Evolutionary conservation across 768 basidiomycete genomes (phyloP).

Genomic region (Tricholoma flavovirens): DNA sequence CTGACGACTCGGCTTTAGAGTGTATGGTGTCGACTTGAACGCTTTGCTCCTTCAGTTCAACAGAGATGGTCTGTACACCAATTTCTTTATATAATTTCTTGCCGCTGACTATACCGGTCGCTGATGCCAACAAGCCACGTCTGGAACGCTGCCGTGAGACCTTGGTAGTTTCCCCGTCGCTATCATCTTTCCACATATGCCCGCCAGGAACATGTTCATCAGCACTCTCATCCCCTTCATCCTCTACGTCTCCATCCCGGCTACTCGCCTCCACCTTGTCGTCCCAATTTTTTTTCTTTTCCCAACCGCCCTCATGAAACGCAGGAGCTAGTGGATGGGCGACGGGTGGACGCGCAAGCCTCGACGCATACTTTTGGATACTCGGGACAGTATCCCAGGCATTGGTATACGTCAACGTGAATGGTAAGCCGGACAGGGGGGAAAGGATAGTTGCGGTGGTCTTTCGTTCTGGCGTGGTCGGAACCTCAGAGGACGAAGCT

Average conservation of each 20-base stretch:
- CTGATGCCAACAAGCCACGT: constrained; percentile 31
- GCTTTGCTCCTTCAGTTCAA: constrained; percentile 47
- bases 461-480: constrained; percentile 31
- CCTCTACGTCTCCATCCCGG: constrained; percentile 79
- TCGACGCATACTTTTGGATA: constrained; percentile 70
- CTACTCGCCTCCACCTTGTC: constrained; percentile 63
- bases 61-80: constrained; percentile 65
- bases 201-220: constrained; percentile 28
- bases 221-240: constrained; percentile 52
- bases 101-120: constrained; percentile 29
- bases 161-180: constrained; percentile 28
- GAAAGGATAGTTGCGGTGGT: constrained; percentile 27
- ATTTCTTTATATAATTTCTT: constrained; percentile 56
- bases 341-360: constrained; percentile 46
- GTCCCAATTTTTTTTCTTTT: constrained; percentile 40
- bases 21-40: constrained; percentile 48
- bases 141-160: constrained; percentile 23
- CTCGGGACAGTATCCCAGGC: constrained; percentile 83
- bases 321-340: constrained; percentile 40
- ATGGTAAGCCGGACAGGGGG: constrained; percentile 48
- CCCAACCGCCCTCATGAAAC: constrained; percentile 41
- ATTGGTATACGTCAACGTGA: constrained; percentile 62
- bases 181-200: constrained; percentile 29
- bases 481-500: constrained; percentile 30
- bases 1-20: constrained; percentile 5